Base-by-base conservation (phyloP, 2,329 filamentous ascomycete species). In the Pseudocercospora pini-densiflorae region DNA sequence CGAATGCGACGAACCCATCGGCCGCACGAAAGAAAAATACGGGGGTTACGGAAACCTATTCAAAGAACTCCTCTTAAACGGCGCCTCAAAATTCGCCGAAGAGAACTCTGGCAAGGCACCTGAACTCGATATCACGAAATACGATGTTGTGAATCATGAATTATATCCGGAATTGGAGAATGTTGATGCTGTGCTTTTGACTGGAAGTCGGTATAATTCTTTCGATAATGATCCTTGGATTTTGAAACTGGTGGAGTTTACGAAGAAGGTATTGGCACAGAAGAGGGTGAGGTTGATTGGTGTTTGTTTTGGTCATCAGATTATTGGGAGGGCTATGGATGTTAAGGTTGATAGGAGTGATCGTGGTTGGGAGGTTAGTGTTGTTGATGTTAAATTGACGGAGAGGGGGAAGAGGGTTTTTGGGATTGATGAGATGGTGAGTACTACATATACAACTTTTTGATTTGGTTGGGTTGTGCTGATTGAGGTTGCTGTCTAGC, bases 251-350 rank as follows among this genome's bases (percentile, higher is more conserved):
- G 89, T 93, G 19, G 87, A 89, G 1, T 97, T 89, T 74, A 88
- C 86, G 0, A 81, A 83, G 59, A 81, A 84, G 70, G 82, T 91
- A 2, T 83, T 92, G 36, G 82, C 83, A 12, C 85, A 90, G 69
- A 47, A 82, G 27, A 83, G 88, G 0, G 86, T 95, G 7, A 86
- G 88, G 40, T 79, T 94, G n/a, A 84, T 97, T 16, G 93, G 92
- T 10, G 85, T 95, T 16, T 97, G 93, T 79, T 97, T 94, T 77
- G 93, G 93, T 5, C 93, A 96, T 77, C 92, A 97, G 81, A 93
- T 97, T 73, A 81, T 95, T 51, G 92, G 87, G 0, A 85, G 92
- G 61, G 91, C 92, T 0, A 76, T 94, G 71, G 91, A 88, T 3
- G 85, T 81, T 21, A 85, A 87, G 72, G 90, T 96, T 2, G 89